These are phyloP conservation scores for Anthostomella pinea DNA, from an alignment of 2,329 filamentous ascomycete species.

Conservation along the genomic window DNA sequence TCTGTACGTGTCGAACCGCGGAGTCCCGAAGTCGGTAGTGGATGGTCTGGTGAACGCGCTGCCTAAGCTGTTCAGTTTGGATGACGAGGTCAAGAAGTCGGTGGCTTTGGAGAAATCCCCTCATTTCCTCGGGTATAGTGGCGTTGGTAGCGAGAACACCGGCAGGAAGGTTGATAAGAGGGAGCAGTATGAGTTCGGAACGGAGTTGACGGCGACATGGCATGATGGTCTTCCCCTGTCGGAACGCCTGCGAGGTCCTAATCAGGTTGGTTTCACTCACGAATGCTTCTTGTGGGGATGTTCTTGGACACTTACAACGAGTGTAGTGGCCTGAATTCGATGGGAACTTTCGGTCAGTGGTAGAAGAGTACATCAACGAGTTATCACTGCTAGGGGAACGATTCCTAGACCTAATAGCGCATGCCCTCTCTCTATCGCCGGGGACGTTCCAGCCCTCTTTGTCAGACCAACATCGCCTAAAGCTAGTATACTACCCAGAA, in stretches of 20 bases:
- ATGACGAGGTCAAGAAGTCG: constrained; percentile 34
- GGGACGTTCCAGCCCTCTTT: constrained; percentile 51
- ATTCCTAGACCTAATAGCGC: constrained; percentile 55
- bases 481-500: constrained; percentile 53
- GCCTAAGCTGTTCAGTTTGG: constrained; percentile 43
- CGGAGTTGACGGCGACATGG: constrained; percentile 44
- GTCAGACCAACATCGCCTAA: constrained; percentile 57
- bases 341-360: constrained; percentile 33
- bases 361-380: constrained; percentile 49
- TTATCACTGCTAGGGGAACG: constrained; percentile 48
- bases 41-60: constrained; percentile 38
- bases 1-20: constrained; percentile 51
- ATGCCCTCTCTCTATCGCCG: constrained; percentile 48
- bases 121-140: constrained; percentile 60
- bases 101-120: constrained; percentile 51
- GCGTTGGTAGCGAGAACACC: constrained; percentile 53
- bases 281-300: background rate
- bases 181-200: constrained; percentile 61
- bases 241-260: constrained; percentile 46
- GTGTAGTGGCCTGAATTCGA: constrained; percentile 41
- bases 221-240: constrained; percentile 33
- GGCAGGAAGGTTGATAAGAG: constrained; percentile 48
- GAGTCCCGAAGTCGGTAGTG: constrained; percentile 36
- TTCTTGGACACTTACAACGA: background rate
- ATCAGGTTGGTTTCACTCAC: constrained; percentile 36